Conservation (phyloP, 164 flowering plant species). For the Amborella trichopoda region DNA sequence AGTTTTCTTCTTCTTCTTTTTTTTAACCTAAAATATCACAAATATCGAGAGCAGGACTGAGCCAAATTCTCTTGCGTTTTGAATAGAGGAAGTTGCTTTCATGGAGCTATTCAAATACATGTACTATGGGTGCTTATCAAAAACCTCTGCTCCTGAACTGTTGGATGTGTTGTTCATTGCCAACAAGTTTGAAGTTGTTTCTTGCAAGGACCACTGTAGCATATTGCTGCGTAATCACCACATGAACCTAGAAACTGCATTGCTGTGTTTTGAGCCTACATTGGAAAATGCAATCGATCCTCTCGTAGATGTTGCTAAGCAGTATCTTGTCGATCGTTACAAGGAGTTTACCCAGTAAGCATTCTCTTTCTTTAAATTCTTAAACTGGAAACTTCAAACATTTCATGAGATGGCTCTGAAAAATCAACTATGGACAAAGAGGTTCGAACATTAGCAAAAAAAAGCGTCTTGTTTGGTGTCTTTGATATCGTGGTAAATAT, state of each 20-base stretch:
- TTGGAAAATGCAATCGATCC: constrained; percentile 89
- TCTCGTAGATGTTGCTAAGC: constrained; percentile 81
- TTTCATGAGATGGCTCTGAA: background rate
- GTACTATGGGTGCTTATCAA: constrained; percentile 62
- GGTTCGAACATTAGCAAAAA: background rate
- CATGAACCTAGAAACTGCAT: constrained; percentile 90
- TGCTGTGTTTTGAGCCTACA: constrained; percentile 93
- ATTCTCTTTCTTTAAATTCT: background rate
- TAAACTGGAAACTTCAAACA: background rate
- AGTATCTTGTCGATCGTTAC: constrained; percentile 68
- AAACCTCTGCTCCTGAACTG: constrained; percentile 53
- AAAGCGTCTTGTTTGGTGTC: background rate
- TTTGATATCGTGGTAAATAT: background rate
- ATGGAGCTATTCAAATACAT: constrained; percentile 93
- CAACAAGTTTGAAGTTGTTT: constrained; percentile 93
- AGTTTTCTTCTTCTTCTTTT: too few species aligned
- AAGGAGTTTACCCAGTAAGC: constrained; percentile 71
- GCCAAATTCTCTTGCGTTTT: too few species aligned
- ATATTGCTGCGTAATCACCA: constrained; percentile 50
- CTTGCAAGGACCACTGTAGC: constrained; percentile 93
- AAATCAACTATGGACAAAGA: background rate
- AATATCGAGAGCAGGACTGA: too few species aligned
- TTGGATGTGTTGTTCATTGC: constrained; percentile 97
- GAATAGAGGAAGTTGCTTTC: constrained; percentile 92
- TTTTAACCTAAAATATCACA: too few species aligned